Percentiles rank a stretch among this genome's conserved stretches.
Evolutionary conservation across 371 early-diverging fungal species (phyloP).

Genomic region (Gilbertella persicaria): DNA sequence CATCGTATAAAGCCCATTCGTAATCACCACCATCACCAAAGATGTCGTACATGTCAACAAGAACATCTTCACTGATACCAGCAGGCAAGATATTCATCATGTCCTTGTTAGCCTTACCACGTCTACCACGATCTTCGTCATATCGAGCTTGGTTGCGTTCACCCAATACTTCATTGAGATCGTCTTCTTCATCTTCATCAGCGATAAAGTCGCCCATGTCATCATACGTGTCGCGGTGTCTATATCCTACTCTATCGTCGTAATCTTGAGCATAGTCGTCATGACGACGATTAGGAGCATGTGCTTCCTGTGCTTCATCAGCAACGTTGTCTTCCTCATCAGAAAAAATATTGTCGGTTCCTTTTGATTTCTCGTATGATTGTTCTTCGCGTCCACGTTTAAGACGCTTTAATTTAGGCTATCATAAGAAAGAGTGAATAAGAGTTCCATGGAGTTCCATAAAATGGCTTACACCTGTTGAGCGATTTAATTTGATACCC

Average conservation of each 20-base stretch:
- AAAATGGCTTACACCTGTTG: constrained; percentile 42
- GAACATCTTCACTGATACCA: constrained; percentile 56
- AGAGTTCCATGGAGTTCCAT: neutral
- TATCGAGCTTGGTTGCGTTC: constrained; percentile 53
- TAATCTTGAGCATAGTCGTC: constrained; percentile 55
- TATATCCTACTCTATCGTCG: constrained; percentile 38
- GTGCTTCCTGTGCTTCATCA: constrained; percentile 34
- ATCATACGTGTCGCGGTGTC: constrained; percentile 52
- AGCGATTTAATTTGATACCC: constrained; percentile 59
- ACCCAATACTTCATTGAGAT: constrained; percentile 60
- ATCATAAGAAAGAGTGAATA: constrained; percentile 6
- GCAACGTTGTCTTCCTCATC: constrained; percentile 56
- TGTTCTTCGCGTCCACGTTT: constrained; percentile 67
- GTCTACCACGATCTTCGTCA: constrained; percentile 37
- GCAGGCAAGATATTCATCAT: constrained; percentile 49
- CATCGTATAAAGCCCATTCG: constrained; percentile 73
- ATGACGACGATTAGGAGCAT: constrained; percentile 20
- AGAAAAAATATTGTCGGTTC: constrained; percentile 56
- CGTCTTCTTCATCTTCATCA: constrained; percentile 67
- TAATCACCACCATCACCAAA: constrained; percentile 94
- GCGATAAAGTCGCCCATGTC: constrained; percentile 73
- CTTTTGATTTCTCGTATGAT: constrained; percentile 38
- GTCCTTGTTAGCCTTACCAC: constrained; percentile 35
- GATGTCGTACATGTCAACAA: constrained; percentile 83
- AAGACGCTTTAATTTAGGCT: constrained; percentile 68